Percentiles rank a stretch among this genome's conserved stretches.
Conservation (phyloP, 2,329 filamentous ascomycete genomes). For the Dissoconium aciculare region DNA sequence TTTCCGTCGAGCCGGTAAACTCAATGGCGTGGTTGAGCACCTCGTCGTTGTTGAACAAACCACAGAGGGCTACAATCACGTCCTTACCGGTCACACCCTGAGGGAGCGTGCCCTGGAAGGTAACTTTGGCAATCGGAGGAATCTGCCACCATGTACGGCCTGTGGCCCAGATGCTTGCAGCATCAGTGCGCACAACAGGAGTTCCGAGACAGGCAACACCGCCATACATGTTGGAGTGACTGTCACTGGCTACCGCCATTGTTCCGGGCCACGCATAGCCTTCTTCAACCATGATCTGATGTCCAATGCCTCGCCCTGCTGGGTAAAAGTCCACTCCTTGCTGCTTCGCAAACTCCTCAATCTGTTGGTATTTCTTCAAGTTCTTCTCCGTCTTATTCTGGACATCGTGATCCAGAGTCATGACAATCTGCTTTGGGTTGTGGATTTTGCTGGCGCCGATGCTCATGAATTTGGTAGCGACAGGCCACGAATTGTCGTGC, state of each 20-base stretch:
- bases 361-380: slow-evolving; percentile 65
- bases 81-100: slow-evolving; percentile 82
- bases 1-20: slow-evolving; percentile 67
- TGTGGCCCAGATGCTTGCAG: slow-evolving; percentile 72
- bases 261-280: slow-evolving; percentile 76
- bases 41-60: slow-evolving; percentile 71
- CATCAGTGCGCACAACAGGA: slow-evolving; percentile 74
- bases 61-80: slow-evolving; percentile 78
- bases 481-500: slow-evolving; percentile 70
- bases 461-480: slow-evolving; percentile 65
- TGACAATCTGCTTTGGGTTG: slow-evolving; percentile 58
- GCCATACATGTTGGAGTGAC: slow-evolving; percentile 72
- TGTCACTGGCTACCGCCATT: slow-evolving; percentile 62
- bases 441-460: slow-evolving; percentile 64
- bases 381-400: slow-evolving; percentile 69
- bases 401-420: slow-evolving; percentile 78
- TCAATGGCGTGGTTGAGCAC: slow-evolving; percentile 87
- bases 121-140: slow-evolving; percentile 69
- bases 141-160: slow-evolving; percentile 77
- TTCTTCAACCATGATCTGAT: slow-evolving; percentile 85
- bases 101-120: slow-evolving; percentile 59
- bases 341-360: slow-evolving; percentile 64
- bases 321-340: slow-evolving; percentile 68
- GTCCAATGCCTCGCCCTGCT: slow-evolving; percentile 68
- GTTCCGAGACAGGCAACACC: slow-evolving; percentile 64